Conservation (phyloP, 306 rosid genomes). For the Fragaria nilgerrensis region DNA sequence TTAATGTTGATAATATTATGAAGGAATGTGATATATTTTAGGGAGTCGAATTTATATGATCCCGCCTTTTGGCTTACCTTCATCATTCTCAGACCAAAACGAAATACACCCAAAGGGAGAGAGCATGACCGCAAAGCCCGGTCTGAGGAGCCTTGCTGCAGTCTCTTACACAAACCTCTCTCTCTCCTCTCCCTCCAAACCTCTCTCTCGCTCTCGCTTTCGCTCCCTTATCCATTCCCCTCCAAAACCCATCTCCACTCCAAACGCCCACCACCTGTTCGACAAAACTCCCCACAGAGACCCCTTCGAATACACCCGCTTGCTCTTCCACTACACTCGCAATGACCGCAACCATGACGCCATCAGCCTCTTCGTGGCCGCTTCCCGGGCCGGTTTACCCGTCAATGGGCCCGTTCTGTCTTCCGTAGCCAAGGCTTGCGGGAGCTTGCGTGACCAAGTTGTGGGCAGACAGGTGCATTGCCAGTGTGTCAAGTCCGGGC, state of each 20-base stretch:
- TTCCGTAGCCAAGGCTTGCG: slow-evolving; percentile 54
- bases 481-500: slow-evolving; percentile 61
- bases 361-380: slow-evolving; percentile 34
- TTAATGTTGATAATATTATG: too few species aligned
- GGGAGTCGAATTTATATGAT: too few species aligned
- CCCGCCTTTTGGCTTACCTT: too few species aligned
- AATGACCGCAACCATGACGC: slow-evolving; percentile 47
- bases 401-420: slow-evolving; percentile 55
- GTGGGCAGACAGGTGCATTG: slow-evolving; percentile 68
- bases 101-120: too few species aligned
- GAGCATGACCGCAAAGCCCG: slow-evolving; percentile 28
- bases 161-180: slow-evolving; percentile 12
- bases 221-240: not conserved
- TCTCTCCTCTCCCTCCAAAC: not conserved
- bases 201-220: slow-evolving; percentile 7
- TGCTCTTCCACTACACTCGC: slow-evolving; percentile 52
- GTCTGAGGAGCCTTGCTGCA: slow-evolving; percentile 21
- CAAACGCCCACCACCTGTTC: slow-evolving; percentile 48
- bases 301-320: slow-evolving; percentile 33
- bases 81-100: too few species aligned
- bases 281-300: slow-evolving; percentile 45
- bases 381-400: slow-evolving; percentile 35
- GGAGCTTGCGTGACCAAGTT: slow-evolving; percentile 42
- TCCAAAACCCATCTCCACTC: not conserved
- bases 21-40: too few species aligned